Base-by-base conservation (phyloP, 371 early-diverging fungal genomes). In the Lichtheimia hyalospora region DNA sequence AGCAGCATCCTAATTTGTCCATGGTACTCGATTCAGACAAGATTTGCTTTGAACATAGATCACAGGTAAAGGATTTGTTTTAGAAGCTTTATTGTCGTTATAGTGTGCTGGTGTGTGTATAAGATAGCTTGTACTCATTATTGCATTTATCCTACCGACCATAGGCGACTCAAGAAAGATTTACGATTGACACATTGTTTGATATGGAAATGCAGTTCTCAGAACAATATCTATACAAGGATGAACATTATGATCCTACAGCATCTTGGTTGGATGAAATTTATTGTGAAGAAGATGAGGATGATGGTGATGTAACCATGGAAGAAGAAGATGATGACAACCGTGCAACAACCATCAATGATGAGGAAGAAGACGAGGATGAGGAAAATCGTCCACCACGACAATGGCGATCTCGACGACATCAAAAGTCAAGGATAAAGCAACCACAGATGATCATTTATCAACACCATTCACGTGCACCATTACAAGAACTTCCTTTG, bases 1-100 rank as follows among this genome's bases (percentile, higher is more conserved):
- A n/a, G 46, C 46, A 46, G 46, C 46, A 46, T 46, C 46, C 46
- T 7, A 46, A 46, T 16, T 21, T 46, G 46, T 46, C 46, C 46
- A 46, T 46, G 46, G 46, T 46, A 46, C 21, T 46, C 18, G 46
- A 46, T 16, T 46, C 46, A n/a, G 46, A 46, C 46, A 46, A 21
- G 46, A 46, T 46, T 10, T 46, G 18, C 21, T 46, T 46, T 46
- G 46, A 46, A 18, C 46, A 46, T 18, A n/a, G 46, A 16, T 10
- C 5, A 18, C n/a, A 46, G 46, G 46, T 46, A 46, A n/a, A n/a
- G 2, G 44, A 15, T 4, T 4, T 43, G 44, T 43, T 18, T n/a
- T 43, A 14, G 2, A n/a, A n/a, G n/a, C 46, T 20, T 46, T 4
- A 4, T 3, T 46, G 8, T 46, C 46, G 2, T 5, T 5, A 46